phyloP scores from a whole-genome alignment of 2,329 filamentous ascomycete genomes.

The Ophiostoma montium region DNA sequence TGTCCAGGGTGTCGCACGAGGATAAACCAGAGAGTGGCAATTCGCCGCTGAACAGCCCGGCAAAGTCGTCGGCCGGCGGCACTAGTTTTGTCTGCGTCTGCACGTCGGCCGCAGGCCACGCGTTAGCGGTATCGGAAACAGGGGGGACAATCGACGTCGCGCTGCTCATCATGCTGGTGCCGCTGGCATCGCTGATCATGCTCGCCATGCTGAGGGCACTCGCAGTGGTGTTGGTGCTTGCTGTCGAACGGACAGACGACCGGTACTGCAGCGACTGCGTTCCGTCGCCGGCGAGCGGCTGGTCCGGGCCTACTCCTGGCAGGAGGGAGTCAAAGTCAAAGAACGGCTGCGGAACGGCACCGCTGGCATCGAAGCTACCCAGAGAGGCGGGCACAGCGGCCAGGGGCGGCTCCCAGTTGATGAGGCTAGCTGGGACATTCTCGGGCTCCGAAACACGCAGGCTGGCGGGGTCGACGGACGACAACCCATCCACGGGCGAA shows the following conservation, averaged over 20 bases:
- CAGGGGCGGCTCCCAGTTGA: slow-evolving; percentile 18
- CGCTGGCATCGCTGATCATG: slow-evolving; percentile 7
- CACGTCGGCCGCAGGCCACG: slow-evolving; percentile 22
- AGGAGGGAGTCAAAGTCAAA: neutral
- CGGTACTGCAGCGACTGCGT: slow-evolving; percentile 26
- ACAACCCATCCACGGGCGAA: neutral
- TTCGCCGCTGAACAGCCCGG: slow-evolving; percentile 19
- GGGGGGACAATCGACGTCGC: slow-evolving; percentile 29
- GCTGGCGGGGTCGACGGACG: slow-evolving; percentile 19
- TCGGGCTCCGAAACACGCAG: slow-evolving; percentile 21
- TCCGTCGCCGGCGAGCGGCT: neutral
- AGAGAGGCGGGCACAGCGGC: neutral
- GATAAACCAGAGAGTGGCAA: neutral
- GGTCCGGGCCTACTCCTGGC: neutral
- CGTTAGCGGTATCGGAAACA: slow-evolving; percentile 28
- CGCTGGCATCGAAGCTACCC: neutral
- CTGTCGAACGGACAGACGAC: slow-evolving; percentile 33
- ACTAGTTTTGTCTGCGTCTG: slow-evolving; percentile 31
- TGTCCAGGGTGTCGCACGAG: neutral
- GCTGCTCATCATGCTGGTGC: slow-evolving; percentile 18
- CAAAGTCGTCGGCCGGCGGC: slow-evolving; percentile 25
- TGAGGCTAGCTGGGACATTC: slow-evolving; percentile 6
- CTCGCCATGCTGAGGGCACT: slow-evolving; percentile 13
- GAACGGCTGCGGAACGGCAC: neutral
- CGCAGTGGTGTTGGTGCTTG: slow-evolving; percentile 21